Evolutionary conservation across 805 yeast species (phyloP).

Genomic region (Nakazawaea pomicola): DNA sequence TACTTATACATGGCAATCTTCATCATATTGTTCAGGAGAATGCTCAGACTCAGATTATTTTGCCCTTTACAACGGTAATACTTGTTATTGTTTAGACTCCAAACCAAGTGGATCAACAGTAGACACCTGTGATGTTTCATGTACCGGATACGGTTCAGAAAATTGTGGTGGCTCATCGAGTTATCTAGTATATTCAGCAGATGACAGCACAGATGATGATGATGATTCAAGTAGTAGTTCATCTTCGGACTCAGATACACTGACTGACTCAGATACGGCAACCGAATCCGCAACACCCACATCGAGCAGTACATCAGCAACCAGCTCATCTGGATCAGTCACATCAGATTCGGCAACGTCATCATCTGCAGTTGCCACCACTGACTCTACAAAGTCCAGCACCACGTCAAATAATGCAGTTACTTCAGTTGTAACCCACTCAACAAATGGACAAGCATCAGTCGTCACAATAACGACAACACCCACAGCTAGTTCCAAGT

Average conservation of each 20-base stretch:
- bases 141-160: constrained; percentile 58
- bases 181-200: constrained; percentile 39
- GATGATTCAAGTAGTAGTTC: not conserved
- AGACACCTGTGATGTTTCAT: constrained; percentile 36
- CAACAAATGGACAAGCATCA: constrained; percentile 13
- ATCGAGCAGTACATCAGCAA: constrained; percentile 14
- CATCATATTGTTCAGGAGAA: constrained; percentile 43
- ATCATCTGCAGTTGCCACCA: constrained; percentile 11
- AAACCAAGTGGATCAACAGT: constrained; percentile 27
- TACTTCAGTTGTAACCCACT: constrained; percentile 16
- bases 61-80: constrained; percentile 48
- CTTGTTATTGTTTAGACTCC: constrained; percentile 64
- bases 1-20: constrained; percentile 52
- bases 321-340: constrained; percentile 16
- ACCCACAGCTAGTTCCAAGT: constrained; percentile 21
- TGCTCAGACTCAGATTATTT: constrained; percentile 45
- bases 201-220: constrained; percentile 16
- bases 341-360: constrained; percentile 15
- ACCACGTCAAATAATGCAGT: constrained; percentile 19
- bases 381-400: constrained; percentile 4
- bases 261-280: constrained; percentile 15
- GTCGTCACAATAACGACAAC: constrained; percentile 18
- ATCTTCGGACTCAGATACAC: not conserved
- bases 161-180: constrained; percentile 53
- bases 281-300: constrained; percentile 12